Base-by-base conservation (phyloP, 495 filamentous ascomycete genomes). In the Neurospora pannonica region DNA sequence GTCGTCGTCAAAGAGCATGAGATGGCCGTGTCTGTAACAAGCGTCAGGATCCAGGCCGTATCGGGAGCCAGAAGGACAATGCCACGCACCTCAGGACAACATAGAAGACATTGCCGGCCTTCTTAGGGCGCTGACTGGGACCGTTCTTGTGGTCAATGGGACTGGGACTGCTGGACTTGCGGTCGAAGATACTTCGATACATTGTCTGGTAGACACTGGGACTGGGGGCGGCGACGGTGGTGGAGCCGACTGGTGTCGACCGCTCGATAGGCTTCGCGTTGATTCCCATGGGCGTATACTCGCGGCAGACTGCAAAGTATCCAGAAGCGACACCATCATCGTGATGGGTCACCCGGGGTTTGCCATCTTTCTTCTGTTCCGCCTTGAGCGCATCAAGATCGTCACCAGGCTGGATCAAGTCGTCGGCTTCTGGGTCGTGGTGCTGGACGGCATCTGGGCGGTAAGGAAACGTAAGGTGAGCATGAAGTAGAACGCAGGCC, bases 181-280 rank as follows among this genome's bases (percentile, higher is more conserved):
- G 89, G 75, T 98, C 95, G 79, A 99, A 99, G 67, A 99, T 89
- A 81, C 93, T 97, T 77, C 94, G 86, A 81, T 98, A 98, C 96
- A 99, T 97, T 80, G 92, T 90, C 87, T 98, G 97, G 79, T 98
- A 98, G 37, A 99, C 95, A 78, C 93, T 97, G 46, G 92, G 94
- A 80, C 93, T 97, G 75, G 93, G 92, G 11, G 91, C 83, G 38
- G 89, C 89, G 7, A 89, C 85, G 36, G 86, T 86, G 70, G 88
- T 81, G 71, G 90, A 89, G 15, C 93, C 93, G 10, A 93, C 88
- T 13, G 94, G 94, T 3, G 94, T 96, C 43, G 90, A 91, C 72
- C 94, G 88, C 81, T 97, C 95, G 74, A 94, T 94, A 5, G 95
- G 95, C 83, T 94, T 93, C 46, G 94, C 95, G 84, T 96, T 97